Evolutionary conservation across 73 alveolate species (phyloP).

Genomic region (Paramecium pentaurelia): DNA sequence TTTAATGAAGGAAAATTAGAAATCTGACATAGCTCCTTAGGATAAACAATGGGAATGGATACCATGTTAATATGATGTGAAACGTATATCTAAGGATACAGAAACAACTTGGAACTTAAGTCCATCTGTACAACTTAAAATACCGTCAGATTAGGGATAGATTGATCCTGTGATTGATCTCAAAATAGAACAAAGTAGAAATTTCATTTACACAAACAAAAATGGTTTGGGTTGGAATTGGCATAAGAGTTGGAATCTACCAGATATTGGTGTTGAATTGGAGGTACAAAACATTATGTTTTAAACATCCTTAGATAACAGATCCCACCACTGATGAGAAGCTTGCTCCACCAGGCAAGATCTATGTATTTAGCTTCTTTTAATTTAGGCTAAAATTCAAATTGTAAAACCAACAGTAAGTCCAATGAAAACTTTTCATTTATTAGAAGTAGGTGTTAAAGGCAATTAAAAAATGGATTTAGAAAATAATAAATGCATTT

Average conservation of each 20-base stretch:
- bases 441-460: conserved; percentile 70
- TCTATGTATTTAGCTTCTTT: conserved; percentile 48
- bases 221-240: conserved; percentile 66
- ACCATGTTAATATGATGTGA: conserved; percentile 52
- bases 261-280: conserved; percentile 65
- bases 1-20: not conserved
- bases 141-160: not conserved
- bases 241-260: conserved; percentile 78
- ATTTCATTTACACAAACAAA: conserved; percentile 48
- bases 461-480: conserved; percentile 67
- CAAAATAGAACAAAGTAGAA: conserved; percentile 37
- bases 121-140: not conserved
- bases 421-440: conserved; percentile 54
- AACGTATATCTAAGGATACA: conserved; percentile 51
- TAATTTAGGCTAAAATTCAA: conserved; percentile 24
- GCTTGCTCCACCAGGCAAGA: conserved; percentile 69
- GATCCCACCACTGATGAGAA: conserved; percentile 68
- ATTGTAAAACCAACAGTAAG: conserved; percentile 53
- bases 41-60: conserved; percentile 61
- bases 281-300: conserved; percentile 54
- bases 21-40: not conserved
- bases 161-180: conserved; percentile 46
- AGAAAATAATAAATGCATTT: conserved; percentile 65
- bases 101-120: conserved; percentile 59
- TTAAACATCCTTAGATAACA: conserved; percentile 41